These are phyloP conservation scores for Ascochyta clinopodiicola DNA, from an alignment of 2,329 filamentous ascomycete genomes.

Conservation along the genomic window DNA sequence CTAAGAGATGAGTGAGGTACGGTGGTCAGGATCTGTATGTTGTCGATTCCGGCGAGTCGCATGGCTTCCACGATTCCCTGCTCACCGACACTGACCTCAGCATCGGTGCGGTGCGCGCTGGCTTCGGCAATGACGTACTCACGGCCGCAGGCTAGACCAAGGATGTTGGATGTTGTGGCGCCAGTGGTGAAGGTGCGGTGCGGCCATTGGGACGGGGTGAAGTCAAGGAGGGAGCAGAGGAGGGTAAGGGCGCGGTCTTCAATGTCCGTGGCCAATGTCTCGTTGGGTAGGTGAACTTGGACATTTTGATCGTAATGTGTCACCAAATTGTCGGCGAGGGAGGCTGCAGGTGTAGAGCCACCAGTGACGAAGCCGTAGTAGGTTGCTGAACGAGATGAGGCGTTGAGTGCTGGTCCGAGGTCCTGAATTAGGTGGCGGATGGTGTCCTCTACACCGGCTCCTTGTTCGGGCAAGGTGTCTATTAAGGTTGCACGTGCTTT, in stretches of 20 bases:
- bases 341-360: slow-evolving; percentile 77
- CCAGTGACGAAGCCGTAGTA: slow-evolving; percentile 91
- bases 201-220: slow-evolving; percentile 65
- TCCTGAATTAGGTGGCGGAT: slow-evolving; percentile 55
- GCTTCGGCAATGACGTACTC: slow-evolving; percentile 66
- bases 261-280: slow-evolving; percentile 77
- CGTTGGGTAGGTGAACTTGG: slow-evolving; percentile 77
- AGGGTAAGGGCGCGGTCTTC: slow-evolving; percentile 76
- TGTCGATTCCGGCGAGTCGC: slow-evolving; percentile 65
- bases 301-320: slow-evolving; percentile 83
- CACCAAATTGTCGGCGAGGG: slow-evolving; percentile 84
- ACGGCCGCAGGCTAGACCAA: slow-evolving; percentile 72
- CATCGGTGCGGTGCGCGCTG: slow-evolving; percentile 44
- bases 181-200: slow-evolving; percentile 84
- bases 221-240: slow-evolving; percentile 69
- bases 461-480: slow-evolving; percentile 46
- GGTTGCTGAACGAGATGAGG: slow-evolving; percentile 59
- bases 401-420: slow-evolving; percentile 66
- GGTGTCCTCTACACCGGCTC: slow-evolving; percentile 53
- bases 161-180: slow-evolving; percentile 68
- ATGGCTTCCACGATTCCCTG: slow-evolving; percentile 74
- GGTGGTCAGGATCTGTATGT: slow-evolving; percentile 80
- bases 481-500: slow-evolving; percentile 46
- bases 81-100: slow-evolving; percentile 64
- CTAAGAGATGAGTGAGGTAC: slow-evolving; percentile 82